Percentiles rank a stretch among this genome's conserved stretches.
Evolutionary conservation across 192 early-diverging fungal genomes (phyloP).

Genomic region (Rhizophagus sp.): DNA sequence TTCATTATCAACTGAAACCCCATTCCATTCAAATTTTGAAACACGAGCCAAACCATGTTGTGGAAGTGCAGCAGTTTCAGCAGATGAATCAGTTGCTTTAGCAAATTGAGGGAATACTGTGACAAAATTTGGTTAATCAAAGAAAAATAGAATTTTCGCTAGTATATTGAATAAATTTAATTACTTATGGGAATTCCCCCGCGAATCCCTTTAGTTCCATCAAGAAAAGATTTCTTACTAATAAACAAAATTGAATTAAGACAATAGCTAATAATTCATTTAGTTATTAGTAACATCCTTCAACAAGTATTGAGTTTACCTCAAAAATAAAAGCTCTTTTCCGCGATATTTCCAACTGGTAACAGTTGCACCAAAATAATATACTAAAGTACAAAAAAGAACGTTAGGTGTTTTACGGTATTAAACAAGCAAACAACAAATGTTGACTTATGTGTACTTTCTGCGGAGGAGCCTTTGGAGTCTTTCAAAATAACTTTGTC

Average conservation of each 20-base stretch:
- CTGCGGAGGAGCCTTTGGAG: neutral
- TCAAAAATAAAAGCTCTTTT: slow-evolving; percentile 84
- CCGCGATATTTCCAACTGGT: slow-evolving; percentile 83
- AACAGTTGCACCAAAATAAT: slow-evolving; percentile 79
- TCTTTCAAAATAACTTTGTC: slow-evolving; percentile 15
- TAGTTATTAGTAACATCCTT: too few relatives aligned
- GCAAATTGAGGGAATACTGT: slow-evolving; percentile 84
- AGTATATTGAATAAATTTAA: neutral
- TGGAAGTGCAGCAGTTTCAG: slow-evolving; percentile 53
- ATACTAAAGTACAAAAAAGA: slow-evolving; percentile 21
- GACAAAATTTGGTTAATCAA: neutral
- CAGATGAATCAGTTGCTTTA: slow-evolving; percentile 41
- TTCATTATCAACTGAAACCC: slow-evolving; percentile 46
- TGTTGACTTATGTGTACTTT: neutral
- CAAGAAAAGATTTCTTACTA: slow-evolving; percentile 75
- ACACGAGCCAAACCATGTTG: slow-evolving; percentile 72
- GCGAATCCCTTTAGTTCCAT: slow-evolving; percentile 93
- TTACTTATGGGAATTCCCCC: slow-evolving; percentile 68
- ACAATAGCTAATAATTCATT: neutral
- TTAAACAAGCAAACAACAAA: neutral
- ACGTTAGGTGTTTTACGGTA: neutral
- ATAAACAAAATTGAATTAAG: neutral
- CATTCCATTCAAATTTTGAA: slow-evolving; percentile 59
- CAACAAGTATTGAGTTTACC: slow-evolving; percentile 36
- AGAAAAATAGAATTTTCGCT: neutral